Evolutionary conservation across 23 red algal species (phyloP).

Genomic region (Gracilaria gracilis): DNA sequence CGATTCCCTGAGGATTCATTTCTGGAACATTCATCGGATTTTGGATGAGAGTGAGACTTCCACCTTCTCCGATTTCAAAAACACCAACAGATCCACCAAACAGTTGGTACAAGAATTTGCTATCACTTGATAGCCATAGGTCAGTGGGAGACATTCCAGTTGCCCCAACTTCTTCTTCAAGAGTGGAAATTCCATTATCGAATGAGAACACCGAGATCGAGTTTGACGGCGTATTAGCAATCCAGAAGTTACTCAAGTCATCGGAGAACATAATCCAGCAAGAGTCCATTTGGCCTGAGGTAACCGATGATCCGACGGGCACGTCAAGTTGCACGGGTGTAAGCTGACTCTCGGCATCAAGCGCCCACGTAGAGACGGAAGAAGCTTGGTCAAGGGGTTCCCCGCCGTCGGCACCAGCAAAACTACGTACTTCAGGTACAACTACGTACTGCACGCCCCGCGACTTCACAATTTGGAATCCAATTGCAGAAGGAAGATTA

Average conservation of each 20-base stretch:
- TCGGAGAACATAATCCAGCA: constrained; percentile 36
- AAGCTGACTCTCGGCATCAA: not conserved
- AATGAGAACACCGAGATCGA: too few relatives aligned
- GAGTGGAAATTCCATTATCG: too few relatives aligned
- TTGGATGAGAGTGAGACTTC: too few relatives aligned
- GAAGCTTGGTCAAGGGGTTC: not conserved
- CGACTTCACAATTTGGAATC: constrained; percentile 24
- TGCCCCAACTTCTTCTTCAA: too few relatives aligned
- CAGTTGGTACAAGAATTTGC: too few relatives aligned
- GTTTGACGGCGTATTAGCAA: too few relatives aligned
- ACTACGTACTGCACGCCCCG: constrained; percentile 31
- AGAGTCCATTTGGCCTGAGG: constrained; percentile 17
- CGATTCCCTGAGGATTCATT: too few relatives aligned
- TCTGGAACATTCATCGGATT: too few relatives aligned
- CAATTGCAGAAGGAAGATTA: constrained; percentile 46
- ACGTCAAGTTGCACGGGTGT: constrained; percentile 46
- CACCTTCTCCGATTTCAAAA: too few relatives aligned
- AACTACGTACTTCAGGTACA: constrained; percentile 32
- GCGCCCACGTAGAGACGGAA: constrained; percentile 46
- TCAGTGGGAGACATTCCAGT: too few relatives aligned
- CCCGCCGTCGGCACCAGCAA: constrained; percentile 22
- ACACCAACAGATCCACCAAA: too few relatives aligned
- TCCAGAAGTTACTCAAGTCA: constrained; percentile 4
- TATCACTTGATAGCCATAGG: too few relatives aligned
- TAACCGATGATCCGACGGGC: constrained; percentile 14